Evolutionary conservation across 106 monocot species (phyloP).

Genomic region (Amphibolis antarctica): DNA sequence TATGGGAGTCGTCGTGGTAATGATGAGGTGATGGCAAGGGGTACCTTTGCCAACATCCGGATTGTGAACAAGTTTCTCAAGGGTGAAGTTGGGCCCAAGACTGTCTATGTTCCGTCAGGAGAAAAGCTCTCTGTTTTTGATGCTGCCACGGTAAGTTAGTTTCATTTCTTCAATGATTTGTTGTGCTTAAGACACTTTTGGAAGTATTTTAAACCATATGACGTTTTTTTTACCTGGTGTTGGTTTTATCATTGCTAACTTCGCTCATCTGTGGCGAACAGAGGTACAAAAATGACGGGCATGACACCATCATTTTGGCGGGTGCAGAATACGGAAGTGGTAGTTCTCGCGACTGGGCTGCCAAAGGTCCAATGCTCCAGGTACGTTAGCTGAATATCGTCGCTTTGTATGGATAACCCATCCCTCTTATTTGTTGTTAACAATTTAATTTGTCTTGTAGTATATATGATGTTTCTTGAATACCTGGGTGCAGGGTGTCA

Average conservation of each 20-base stretch:
- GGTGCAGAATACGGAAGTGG: slow-evolving; percentile 91
- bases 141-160: slow-evolving; percentile 62
- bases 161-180: neutral
- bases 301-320: slow-evolving; percentile 75
- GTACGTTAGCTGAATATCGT: slow-evolving; percentile 7
- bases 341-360: slow-evolving; percentile 94
- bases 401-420: neutral
- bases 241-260: no score
- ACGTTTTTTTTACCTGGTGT: no score
- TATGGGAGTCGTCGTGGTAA: slow-evolving; percentile 91
- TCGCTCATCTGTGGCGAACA: slow-evolving; percentile 3
- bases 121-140: slow-evolving; percentile 87
- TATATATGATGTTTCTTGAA: neutral
- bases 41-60: slow-evolving; percentile 89
- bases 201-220: no score
- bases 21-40: slow-evolving; percentile 90
- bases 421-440: neutral
- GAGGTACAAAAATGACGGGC: slow-evolving; percentile 70
- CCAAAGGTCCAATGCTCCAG: slow-evolving; percentile 80
- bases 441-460: neutral
- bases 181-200: neutral
- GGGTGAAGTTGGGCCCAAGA: slow-evolving; percentile 86
- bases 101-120: slow-evolving; percentile 73
- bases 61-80: slow-evolving; percentile 80
- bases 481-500: slow-evolving; percentile 64